Evolutionary conservation across 805 yeast genomes (phyloP).

Genomic region (Lipomyces oligophaga): DNA sequence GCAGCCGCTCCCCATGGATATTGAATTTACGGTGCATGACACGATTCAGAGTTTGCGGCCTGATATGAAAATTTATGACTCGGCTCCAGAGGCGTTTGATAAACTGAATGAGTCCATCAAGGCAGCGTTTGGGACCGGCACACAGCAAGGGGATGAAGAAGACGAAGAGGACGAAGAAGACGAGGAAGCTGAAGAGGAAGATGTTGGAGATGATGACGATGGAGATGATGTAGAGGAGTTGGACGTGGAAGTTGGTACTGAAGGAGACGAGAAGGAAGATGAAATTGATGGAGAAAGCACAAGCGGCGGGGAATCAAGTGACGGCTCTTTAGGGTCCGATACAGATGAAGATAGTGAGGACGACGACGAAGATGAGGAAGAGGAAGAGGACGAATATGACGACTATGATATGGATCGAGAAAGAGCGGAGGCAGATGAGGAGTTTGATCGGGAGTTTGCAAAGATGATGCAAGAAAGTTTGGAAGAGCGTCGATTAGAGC

Average conservation of each 20-base stretch:
- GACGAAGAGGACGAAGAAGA: slow-evolving; percentile 10
- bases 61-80: slow-evolving; percentile 40
- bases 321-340: too few relatives aligned
- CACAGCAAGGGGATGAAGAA: slow-evolving; percentile 11
- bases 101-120: slow-evolving; percentile 35
- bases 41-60: slow-evolving; percentile 40
- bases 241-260: slow-evolving; percentile 2
- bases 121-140: slow-evolving; percentile 14
- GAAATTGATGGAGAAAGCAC: not conserved
- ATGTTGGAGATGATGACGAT: slow-evolving; percentile 16
- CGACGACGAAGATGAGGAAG: slow-evolving; percentile 8
- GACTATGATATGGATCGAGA: slow-evolving; percentile 1
- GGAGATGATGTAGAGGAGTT: slow-evolving; percentile 6
- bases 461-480: slow-evolving; percentile 27
- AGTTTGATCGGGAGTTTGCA: slow-evolving; percentile 29
- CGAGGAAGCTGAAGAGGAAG: slow-evolving; percentile 14
- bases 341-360: slow-evolving; percentile 2
- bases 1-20: slow-evolving; percentile 57
- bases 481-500: slow-evolving; percentile 22
- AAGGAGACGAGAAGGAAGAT: slow-evolving; percentile 3
- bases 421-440: slow-evolving; percentile 22
- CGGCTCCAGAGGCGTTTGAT: slow-evolving; percentile 44
- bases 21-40: slow-evolving; percentile 50
- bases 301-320: too few relatives aligned
- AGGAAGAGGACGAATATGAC: slow-evolving; percentile 13